Evolutionary conservation across 345 rosid genomes (phyloP).

Genomic region (Pistacia atlantica): DNA sequence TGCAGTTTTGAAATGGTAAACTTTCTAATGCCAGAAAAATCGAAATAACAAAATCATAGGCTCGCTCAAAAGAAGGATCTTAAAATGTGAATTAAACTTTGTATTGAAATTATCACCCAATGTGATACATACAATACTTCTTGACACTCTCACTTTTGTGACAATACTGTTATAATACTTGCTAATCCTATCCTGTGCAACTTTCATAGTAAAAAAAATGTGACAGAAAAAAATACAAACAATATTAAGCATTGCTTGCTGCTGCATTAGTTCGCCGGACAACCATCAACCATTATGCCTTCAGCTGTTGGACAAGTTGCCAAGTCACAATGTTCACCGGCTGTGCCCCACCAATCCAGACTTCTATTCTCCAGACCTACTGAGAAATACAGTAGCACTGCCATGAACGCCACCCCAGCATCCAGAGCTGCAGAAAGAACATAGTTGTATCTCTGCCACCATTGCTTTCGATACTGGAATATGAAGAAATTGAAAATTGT

Average conservation of each 20-base stretch:
- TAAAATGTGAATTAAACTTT: background rate
- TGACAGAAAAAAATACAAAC: background rate
- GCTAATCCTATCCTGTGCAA: conserved; percentile 15
- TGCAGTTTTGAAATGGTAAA: too few relatives aligned
- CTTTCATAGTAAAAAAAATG: background rate
- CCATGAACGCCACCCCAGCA: conserved; percentile 92
- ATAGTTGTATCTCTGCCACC: conserved; percentile 95
- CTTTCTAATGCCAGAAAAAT: too few relatives aligned
- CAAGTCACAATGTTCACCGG: conserved; percentile 78
- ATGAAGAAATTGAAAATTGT: conserved; percentile 80
- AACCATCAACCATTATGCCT: conserved; percentile 58
- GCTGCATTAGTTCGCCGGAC: conserved; percentile 50
- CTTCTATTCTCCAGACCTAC: conserved; percentile 58
- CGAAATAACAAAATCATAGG: too few relatives aligned
- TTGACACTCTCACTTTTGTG: background rate
- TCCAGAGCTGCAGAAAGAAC: conserved; percentile 83
- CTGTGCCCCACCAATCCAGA: conserved; percentile 76
- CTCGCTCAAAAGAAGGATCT: background rate
- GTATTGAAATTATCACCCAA: background rate
- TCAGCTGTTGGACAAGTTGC: conserved; percentile 80
- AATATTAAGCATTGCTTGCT: background rate
- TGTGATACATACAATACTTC: background rate
- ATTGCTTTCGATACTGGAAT: conserved; percentile 65
- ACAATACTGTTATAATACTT: background rate
- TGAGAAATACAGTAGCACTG: conserved; percentile 66